phyloP scores from a whole-genome alignment of 2,329 filamentous ascomycete species.

The Pyricularia pennisetigena region DNA sequence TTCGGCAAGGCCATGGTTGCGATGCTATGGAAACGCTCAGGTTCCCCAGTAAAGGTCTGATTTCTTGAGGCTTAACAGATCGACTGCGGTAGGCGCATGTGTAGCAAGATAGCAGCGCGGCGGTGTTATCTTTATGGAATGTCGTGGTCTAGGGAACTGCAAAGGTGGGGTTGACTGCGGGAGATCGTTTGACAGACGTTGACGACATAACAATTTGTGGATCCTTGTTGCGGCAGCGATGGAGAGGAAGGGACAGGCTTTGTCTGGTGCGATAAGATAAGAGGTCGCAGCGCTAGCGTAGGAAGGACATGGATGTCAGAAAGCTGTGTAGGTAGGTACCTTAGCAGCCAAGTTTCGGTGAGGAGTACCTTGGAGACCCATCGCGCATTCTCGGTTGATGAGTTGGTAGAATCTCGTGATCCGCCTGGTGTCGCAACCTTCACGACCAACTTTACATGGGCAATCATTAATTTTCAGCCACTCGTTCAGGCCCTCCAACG shows the following conservation, averaged over 20 bases:
- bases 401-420: not conserved
- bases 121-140: not conserved
- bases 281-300: not conserved
- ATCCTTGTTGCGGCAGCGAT: not conserved
- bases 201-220: not conserved
- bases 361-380: not conserved
- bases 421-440: not conserved
- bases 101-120: not conserved
- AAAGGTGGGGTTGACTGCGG: not conserved
- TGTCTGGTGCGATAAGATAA: not conserved
- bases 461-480: not conserved
- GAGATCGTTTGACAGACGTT: not conserved
- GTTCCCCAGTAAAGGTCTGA: not conserved
- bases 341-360: not conserved
- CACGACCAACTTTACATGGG: not conserved
- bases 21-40: not conserved
- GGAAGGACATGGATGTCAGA: not conserved
- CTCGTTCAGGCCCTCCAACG: not conserved
- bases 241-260: not conserved
- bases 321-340: no score
- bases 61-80: not conserved
- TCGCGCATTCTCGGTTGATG: not conserved
- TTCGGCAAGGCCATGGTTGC: slow-evolving; percentile 72
- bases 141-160: not conserved
- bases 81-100: not conserved